Percentiles rank a stretch among this genome's conserved stretches.
Evolutionary conservation across 139 green algal species (phyloP).

Genomic region (Gonium pectorale): DNA sequence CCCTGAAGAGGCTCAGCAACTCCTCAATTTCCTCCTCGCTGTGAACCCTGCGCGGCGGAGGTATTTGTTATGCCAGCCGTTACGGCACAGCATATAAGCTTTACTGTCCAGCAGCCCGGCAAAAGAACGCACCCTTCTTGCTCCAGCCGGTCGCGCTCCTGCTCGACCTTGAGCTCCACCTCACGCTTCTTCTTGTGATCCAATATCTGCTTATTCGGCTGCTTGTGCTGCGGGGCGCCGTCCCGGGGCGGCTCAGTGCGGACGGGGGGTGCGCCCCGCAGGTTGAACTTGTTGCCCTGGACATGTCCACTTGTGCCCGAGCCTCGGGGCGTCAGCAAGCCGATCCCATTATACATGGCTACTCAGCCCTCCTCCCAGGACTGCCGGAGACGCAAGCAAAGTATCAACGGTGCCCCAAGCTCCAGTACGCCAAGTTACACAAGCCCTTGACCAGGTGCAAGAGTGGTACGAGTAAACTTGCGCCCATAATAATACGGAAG

Average conservation of each 20-base stretch:
- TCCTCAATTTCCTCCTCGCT: constrained; percentile 74
- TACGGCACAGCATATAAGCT: neutral
- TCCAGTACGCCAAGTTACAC: neutral
- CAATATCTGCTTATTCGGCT: constrained; percentile 90
- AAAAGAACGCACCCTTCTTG: constrained; percentile 90
- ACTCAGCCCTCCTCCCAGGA: neutral
- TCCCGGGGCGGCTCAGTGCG: constrained; percentile 30
- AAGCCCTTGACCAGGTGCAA: too few species aligned
- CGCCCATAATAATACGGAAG: too few species aligned
- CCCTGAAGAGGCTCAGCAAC: constrained; percentile 28
- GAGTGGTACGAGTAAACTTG: too few species aligned
- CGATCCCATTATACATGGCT: constrained; percentile 95
- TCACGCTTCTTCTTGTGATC: constrained; percentile 95
- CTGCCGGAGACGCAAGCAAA: neutral
- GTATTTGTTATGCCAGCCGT: neutral
- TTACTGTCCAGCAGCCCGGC: neutral
- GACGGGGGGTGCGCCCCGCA: constrained; percentile 60
- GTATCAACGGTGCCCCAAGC: neutral
- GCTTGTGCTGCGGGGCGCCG: constrained; percentile 52
- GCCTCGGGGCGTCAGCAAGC: constrained; percentile 90
- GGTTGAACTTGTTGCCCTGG: constrained; percentile 95
- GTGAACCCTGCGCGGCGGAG: constrained; percentile 46
- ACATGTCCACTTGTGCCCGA: constrained; percentile 96
- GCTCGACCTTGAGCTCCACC: constrained; percentile 91
- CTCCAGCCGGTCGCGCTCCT: constrained; percentile 85